Evolutionary conservation across 1,139 yeast genomes (phyloP), one percentile per base, ranked within the genome.

Genomic region (Lodderomyces parapsilosis): DNA sequence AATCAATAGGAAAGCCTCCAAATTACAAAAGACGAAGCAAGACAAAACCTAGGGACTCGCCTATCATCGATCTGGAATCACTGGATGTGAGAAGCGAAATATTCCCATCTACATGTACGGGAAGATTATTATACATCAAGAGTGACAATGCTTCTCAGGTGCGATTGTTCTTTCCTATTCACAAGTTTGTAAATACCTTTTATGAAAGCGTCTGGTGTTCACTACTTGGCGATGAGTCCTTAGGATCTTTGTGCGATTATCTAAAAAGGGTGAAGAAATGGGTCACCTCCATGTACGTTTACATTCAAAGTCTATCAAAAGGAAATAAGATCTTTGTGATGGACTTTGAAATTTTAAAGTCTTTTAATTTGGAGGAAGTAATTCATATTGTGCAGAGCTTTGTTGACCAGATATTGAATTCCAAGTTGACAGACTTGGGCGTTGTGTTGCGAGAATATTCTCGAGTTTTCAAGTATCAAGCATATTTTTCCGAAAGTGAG

Each of bases 211-310:
- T 72, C 5, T 82, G 86, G 86, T 68, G 81, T 43, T 76, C 75
- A 42, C 41, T 83, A 0, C 59, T 83, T 36, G 91, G 91, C 0
- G 84, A 80, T 54, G 91, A 85, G 59, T 60, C 66, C 1, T 44
- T 52, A 2, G 74, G 73, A 0, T 77, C 88, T 0, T 60, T 71
- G 30, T 69, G 68, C 51, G 57, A 63, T 40, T 60, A 49, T 43
- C 60, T 74, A 17, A 42, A 52, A 4, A 58, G 48, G 14, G 37
- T 41, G 33, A 41, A 43, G 13, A 52, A 64, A 14, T 66, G 61
- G 43, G 33, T 57, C 7, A 31, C 42, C 3, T 32, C 44, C 7
- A 41, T 59, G 17, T 49, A 49, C 37, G 74, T 79, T 0, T 74
- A 65, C 43, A 48, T 62, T 1, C 73, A 77, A 15, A 48, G 57